Evolutionary conservation across 768 basidiomycete species (phyloP).

Genomic region (Tricholoma matsutake): DNA sequence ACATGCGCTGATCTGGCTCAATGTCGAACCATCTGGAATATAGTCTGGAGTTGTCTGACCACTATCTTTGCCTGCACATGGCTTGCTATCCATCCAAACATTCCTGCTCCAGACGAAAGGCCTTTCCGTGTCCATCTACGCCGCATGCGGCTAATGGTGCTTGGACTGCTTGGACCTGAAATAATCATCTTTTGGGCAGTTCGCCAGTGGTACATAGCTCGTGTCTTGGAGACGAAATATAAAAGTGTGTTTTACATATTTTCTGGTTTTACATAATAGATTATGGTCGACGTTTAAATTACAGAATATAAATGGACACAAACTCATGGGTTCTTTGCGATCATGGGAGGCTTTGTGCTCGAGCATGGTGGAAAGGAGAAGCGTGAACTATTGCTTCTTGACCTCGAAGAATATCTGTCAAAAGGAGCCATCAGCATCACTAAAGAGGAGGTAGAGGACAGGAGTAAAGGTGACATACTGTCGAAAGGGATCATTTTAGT

Average conservation of each 20-base stretch:
- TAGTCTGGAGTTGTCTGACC: constrained; percentile 23
- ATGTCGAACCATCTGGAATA: constrained; percentile 14
- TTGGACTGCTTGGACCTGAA: not conserved
- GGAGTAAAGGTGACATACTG: not conserved
- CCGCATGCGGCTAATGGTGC: not conserved
- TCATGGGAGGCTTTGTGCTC: not conserved
- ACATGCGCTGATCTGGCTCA: not conserved
- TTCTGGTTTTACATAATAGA: too few relatives aligned
- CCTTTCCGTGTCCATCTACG: constrained; percentile 48
- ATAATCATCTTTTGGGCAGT: not conserved
- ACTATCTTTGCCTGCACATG: constrained; percentile 25
- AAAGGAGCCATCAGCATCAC: not conserved
- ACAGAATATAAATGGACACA: not conserved
- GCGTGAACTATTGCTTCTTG: not conserved
- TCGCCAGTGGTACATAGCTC: not conserved
- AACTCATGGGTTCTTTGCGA: not conserved
- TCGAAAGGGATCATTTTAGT: not conserved
- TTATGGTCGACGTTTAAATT: not conserved
- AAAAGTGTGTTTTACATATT: too few relatives aligned
- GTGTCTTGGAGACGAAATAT: not conserved
- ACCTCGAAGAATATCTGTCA: not conserved
- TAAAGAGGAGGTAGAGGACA: not conserved
- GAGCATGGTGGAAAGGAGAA: not conserved
- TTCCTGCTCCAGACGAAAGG: constrained; percentile 9
- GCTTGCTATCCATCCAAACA: constrained; percentile 25